A percentile compares a stretch with the other conserved stretches of the same genome.
phyloP scores from a whole-genome alignment of 2,329 filamentous ascomycete species.

The Penicillium sp. region DNA sequence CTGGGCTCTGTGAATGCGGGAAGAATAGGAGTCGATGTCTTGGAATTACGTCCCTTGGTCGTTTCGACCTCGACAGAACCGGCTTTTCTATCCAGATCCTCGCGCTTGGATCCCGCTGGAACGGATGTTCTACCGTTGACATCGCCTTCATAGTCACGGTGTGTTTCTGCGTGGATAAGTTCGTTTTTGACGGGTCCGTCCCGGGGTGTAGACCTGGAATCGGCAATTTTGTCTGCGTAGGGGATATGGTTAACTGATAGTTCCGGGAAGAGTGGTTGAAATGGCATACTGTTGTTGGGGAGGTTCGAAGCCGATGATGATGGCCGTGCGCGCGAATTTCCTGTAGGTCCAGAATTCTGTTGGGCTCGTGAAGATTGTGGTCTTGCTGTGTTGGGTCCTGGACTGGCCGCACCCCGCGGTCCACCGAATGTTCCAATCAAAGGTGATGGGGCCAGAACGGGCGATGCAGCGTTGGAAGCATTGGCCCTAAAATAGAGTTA shows the following conservation, averaged over 20 bases:
- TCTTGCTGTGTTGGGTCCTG: conserved; percentile 59
- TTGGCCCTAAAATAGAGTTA: conserved; percentile 46
- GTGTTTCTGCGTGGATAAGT: conserved; percentile 37
- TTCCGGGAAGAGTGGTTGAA: conserved; percentile 29
- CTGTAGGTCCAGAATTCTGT: conserved; percentile 70
- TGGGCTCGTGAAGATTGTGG: conserved; percentile 70
- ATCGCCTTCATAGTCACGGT: conserved; percentile 35
- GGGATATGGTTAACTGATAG: conserved; percentile 23
- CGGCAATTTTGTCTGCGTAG: conserved; percentile 40
- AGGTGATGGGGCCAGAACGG: conserved; percentile 73
- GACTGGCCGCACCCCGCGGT: conserved; percentile 62
- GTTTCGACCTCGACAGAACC: conserved; percentile 38
- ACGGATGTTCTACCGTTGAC: conserved; percentile 14
- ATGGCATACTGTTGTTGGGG: conserved; percentile 52
- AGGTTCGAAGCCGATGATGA: conserved; percentile 63
- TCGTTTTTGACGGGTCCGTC: conserved; percentile 39
- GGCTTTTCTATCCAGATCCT: conserved; percentile 37
- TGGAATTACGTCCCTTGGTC: conserved; percentile 40
- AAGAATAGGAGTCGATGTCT: conserved; percentile 44
- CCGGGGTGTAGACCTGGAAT: conserved; percentile 57
- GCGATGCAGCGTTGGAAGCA: conserved; percentile 59
- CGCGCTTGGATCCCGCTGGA: conserved; percentile 33
- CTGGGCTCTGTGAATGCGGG: conserved; percentile 38
- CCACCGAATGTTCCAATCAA: conserved; percentile 63
- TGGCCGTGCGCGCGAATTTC: conserved; percentile 57